Evolutionary conservation across 2,329 filamentous ascomycete genomes (phyloP).

Genomic region (Hortaea werneckii): DNA sequence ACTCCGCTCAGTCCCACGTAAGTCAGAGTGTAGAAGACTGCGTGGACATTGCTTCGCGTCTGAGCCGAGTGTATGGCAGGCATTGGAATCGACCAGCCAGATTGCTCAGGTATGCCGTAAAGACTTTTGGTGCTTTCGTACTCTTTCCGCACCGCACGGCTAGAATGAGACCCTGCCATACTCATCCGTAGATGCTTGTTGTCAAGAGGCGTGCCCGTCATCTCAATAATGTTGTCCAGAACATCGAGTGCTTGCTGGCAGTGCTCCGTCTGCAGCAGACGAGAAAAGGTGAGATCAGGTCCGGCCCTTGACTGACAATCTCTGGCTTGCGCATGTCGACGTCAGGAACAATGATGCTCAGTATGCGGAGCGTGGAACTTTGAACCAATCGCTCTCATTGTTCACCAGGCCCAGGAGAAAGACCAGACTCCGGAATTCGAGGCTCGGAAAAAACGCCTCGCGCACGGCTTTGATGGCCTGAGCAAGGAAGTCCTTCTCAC

Average conservation of each 20-base stretch:
- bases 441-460: slow-evolving; percentile 66
- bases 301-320: slow-evolving; percentile 81
- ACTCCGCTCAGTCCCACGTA: slow-evolving; percentile 32
- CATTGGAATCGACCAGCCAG: slow-evolving; percentile 90
- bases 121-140: slow-evolving; percentile 89
- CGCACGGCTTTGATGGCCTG: slow-evolving; percentile 66
- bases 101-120: slow-evolving; percentile 92
- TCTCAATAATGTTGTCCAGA: slow-evolving; percentile 88
- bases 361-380: slow-evolving; percentile 86
- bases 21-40: slow-evolving; percentile 71
- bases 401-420: slow-evolving; percentile 87
- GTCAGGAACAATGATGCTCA: slow-evolving; percentile 74
- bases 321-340: slow-evolving; percentile 90
- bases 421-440: slow-evolving; percentile 76
- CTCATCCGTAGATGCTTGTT: slow-evolving; percentile 95
- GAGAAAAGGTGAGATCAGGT: slow-evolving; percentile 88
- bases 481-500: slow-evolving; percentile 63
- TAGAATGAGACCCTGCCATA: slow-evolving; percentile 80
- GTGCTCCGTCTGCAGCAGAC: slow-evolving; percentile 83
- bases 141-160: slow-evolving; percentile 74
- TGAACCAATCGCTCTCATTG: slow-evolving; percentile 81
- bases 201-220: slow-evolving; percentile 79
- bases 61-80: slow-evolving; percentile 80
- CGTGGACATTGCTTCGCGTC: slow-evolving; percentile 86
- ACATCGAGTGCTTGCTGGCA: slow-evolving; percentile 88